A percentile compares a stretch with the other conserved stretches of the same genome.
These are phyloP conservation scores for Pseudocercospora crystallina DNA, from an alignment of 2,329 filamentous ascomycete genomes.

Conservation along the genomic window DNA sequence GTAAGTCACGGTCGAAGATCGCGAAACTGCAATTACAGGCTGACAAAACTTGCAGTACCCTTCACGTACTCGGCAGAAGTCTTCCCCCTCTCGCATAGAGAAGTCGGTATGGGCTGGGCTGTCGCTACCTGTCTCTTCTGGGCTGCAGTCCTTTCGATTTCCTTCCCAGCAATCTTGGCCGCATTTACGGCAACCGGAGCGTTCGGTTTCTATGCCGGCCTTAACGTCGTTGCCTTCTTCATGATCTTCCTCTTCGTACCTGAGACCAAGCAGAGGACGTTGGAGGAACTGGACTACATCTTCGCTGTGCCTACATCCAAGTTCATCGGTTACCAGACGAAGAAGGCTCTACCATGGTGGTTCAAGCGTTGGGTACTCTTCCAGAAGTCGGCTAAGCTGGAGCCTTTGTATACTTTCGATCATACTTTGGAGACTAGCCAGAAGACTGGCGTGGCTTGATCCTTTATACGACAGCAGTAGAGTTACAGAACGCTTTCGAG, in stretches of 20 bases:
- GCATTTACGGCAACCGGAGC: conserved; percentile 55
- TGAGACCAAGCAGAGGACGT: conserved; percentile 51
- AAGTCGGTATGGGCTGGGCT: conserved; percentile 69
- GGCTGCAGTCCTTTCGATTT: conserved; percentile 52
- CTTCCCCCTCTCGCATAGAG: conserved; percentile 68
- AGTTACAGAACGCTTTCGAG: too few species aligned
- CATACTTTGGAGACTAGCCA: conserved; percentile 10
- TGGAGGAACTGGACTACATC: conserved; percentile 52
- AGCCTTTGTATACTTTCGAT: conserved; percentile 22
- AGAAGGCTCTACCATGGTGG: conserved; percentile 47
- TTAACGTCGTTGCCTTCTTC: conserved; percentile 56
- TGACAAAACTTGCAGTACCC: too few species aligned
- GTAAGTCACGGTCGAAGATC: too few species aligned
- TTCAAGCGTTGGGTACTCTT: conserved; percentile 36
- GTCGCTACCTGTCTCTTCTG: conserved; percentile 65
- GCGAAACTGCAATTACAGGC: conserved; percentile 5
- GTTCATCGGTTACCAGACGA: conserved; percentile 34
- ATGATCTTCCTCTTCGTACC: conserved; percentile 52
- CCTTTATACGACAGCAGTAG: too few species aligned
- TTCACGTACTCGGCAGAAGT: conserved; percentile 70
- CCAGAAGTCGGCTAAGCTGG: conserved; percentile 16
- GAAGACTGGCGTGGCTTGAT: conserved; percentile 16
- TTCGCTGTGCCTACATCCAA: conserved; percentile 51
- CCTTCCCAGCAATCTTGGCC: conserved; percentile 49
- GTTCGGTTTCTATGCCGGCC: conserved; percentile 58